These are phyloP conservation scores for Microdochium nivale DNA, from an alignment of 2,329 filamentous ascomycete species.

Conservation along the genomic window DNA sequence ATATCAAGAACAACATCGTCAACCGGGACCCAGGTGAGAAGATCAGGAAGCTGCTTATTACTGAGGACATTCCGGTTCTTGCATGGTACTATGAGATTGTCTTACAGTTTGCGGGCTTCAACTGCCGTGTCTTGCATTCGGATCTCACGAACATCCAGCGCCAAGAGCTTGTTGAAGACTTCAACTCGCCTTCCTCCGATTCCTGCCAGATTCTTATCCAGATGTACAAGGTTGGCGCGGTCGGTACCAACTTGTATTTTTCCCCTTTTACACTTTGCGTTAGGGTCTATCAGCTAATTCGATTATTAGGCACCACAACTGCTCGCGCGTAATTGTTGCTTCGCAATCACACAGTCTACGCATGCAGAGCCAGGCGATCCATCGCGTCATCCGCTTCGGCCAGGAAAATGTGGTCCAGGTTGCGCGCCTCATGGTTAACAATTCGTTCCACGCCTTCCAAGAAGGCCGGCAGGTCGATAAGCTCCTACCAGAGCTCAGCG, in stretches of 20 bases:
- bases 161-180: slow-evolving; percentile 13
- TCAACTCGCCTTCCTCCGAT: slow-evolving; percentile 9
- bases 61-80: slow-evolving; percentile 14
- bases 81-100: slow-evolving; percentile 21
- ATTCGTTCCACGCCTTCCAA: slow-evolving; percentile 15
- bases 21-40: slow-evolving; percentile 3
- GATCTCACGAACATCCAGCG: slow-evolving; percentile 10
- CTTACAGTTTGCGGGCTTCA: slow-evolving; percentile 16
- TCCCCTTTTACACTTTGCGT: too few relatives aligned
- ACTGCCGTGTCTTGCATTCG: slow-evolving; percentile 16
- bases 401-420: slow-evolving; percentile 15
- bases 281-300: not conserved
- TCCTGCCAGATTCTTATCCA: slow-evolving; percentile 20
- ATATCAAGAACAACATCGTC: slow-evolving; percentile 14
- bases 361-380: slow-evolving; percentile 16
- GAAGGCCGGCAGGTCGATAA: slow-evolving; percentile 20
- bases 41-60: slow-evolving; percentile 18
- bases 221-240: slow-evolving; percentile 18
- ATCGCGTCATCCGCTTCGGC: slow-evolving; percentile 20
- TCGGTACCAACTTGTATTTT: slow-evolving; percentile 9
- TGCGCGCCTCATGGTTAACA: slow-evolving; percentile 13
- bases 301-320: slow-evolving; percentile 14
- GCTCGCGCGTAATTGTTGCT: slow-evolving; percentile 16
- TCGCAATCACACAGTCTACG: slow-evolving; percentile 14
- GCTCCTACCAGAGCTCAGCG: slow-evolving; percentile 15